phyloP scores from a whole-genome alignment of 345 rosid genomes.

The Punica granatum region DNA sequence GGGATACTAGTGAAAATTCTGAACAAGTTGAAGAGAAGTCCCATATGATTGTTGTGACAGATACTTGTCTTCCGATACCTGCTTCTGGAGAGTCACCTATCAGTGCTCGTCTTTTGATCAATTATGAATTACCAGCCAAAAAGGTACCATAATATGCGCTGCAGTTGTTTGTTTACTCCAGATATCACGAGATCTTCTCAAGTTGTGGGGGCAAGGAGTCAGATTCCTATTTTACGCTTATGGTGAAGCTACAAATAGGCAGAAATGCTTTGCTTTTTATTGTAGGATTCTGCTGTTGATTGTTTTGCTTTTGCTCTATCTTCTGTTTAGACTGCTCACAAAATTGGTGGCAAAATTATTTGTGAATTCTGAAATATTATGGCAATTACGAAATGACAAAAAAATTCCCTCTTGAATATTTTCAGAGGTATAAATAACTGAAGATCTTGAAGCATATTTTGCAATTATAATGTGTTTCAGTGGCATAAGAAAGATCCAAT shows the following conservation, averaged over 20 bases:
- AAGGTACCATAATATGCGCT: conserved; percentile 35
- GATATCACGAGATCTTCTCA: not conserved
- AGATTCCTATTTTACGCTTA: not conserved
- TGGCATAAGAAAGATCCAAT: not conserved
- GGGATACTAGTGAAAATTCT: conserved; percentile 24
- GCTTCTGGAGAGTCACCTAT: conserved; percentile 59
- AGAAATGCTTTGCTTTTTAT: not conserved
- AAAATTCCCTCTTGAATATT: too few species aligned
- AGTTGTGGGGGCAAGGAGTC: not conserved
- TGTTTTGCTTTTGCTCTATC: not conserved
- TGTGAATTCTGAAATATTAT: not conserved
- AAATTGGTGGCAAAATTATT: not conserved
- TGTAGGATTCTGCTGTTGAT: not conserved
- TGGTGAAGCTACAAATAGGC: not conserved
- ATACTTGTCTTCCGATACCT: conserved; percentile 69
- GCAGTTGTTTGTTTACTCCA: not conserved
- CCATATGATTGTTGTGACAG: conserved; percentile 61
- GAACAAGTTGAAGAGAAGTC: conserved; percentile 45
- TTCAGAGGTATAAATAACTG: too few species aligned
- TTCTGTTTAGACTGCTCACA: not conserved
- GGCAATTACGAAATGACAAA: not conserved
- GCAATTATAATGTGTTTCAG: not conserved
- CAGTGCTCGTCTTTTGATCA: conserved; percentile 64
- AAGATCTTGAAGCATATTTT: not conserved
- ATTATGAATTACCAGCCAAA: conserved; percentile 74